Base-by-base conservation (phyloP, 2,329 filamentous ascomycete species). In the Exophiala spinifera region DNA sequence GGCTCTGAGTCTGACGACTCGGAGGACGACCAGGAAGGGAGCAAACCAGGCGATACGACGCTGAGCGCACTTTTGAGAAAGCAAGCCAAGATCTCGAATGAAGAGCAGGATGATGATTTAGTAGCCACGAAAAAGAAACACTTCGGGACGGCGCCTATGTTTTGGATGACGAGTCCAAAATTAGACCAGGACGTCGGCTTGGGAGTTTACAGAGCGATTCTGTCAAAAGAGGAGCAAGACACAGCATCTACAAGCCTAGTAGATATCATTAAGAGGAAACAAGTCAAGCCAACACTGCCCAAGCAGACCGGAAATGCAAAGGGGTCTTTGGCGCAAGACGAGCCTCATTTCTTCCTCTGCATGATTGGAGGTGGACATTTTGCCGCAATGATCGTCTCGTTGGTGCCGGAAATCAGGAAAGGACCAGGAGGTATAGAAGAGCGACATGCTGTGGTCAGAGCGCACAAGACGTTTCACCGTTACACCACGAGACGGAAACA, bases 291-390 rank as follows among this genome's bases (percentile, higher is more conserved):
- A 0, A 82, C 76, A 50, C 70, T 76, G 31, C 53, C 65, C 59
- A 70, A 72, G 62, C 65, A 71, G 63, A 62, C 64, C 15, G 63
- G 69, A 2, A 64, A 72, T 19, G 70, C 61, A 20, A 28, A 45
- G 11, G 57, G 59, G n/a, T 59, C 80, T 57, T 34, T 63, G 17
- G 53, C 51, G 33, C 39, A 53, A 2, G 82, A 83, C 76, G 85
- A 86, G 6, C 89, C 91, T 1, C 91, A 97, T 68, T 84, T 96
- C 46, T 97, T 99, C 68, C 81, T 99, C 45, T 97, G 91, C 72
- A 99, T 99, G 94, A 95, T 99, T 47, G 94, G 94, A 20, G 94
- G 94, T 56, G 94, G 94, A 0, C 94, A 99, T 69, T 99, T 99
- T 67, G 94, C 94, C 0, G 94, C 89, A 47, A 97, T 97, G 91